phyloP scores from a whole-genome alignment of 1,284 basidiomycete genomes.

The Melampsora larici-populina region DNA sequence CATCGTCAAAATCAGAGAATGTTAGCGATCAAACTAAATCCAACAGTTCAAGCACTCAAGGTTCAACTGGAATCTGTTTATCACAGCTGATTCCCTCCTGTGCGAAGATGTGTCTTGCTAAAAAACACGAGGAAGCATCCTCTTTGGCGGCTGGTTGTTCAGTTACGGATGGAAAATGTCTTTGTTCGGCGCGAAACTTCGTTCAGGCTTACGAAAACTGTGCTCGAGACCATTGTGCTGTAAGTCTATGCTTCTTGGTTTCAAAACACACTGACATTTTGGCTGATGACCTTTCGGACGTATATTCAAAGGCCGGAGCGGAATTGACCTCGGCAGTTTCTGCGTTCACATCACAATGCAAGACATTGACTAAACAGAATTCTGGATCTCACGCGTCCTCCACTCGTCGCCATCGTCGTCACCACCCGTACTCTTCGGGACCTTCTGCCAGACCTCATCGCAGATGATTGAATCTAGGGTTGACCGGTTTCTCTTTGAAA shows the following conservation, averaged over 20 bases:
- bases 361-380: not conserved
- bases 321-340: not conserved
- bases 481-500: no score
- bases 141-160: not conserved
- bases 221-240: not conserved
- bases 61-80: not conserved
- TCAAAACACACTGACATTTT: no score
- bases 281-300: no score
- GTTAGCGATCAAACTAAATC: not conserved
- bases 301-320: not conserved
- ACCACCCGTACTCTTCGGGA: not conserved
- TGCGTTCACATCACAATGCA: not conserved
- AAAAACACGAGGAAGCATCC: not conserved
- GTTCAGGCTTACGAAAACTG: slow-evolving; percentile 5
- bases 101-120: not conserved
- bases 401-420: not conserved
- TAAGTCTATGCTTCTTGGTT: not conserved
- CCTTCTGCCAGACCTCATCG: no score
- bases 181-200: not conserved
- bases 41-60: not conserved
- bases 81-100: not conserved
- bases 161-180: not conserved
- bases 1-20: not conserved
- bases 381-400: not conserved
- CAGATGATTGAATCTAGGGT: no score